A percentile compares a stretch with the other conserved stretches of the same genome.
These are phyloP conservation scores for Tetragonia tetragonoides DNA, from an alignment of 148 eudicot genomes.

Conservation along the genomic window DNA sequence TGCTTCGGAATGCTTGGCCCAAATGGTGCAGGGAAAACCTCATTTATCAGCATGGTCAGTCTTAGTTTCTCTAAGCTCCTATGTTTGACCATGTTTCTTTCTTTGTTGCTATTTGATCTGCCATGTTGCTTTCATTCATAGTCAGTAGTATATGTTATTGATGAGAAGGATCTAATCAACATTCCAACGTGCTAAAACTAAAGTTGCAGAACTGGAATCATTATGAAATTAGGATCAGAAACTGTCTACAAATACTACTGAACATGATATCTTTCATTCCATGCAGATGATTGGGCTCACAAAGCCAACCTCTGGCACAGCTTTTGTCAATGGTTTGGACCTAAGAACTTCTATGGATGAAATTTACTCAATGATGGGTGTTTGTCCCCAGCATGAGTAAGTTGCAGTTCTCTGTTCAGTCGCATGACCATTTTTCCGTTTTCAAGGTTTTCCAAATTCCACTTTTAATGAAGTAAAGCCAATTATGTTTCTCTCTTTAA, in stretches of 20 bases:
- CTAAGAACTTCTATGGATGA: slow-evolving; percentile 54
- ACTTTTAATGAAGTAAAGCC: not conserved
- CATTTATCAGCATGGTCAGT: slow-evolving; percentile 81
- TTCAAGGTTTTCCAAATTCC: not conserved
- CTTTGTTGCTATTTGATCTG: not conserved
- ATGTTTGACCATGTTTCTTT: not conserved
- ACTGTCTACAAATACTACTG: not conserved
- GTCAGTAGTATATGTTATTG: too few relatives aligned
- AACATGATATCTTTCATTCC: not conserved
- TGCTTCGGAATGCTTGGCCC: slow-evolving; percentile 93
- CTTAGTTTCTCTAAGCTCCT: not conserved
- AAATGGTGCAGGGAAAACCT: slow-evolving; percentile 85
- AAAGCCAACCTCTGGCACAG: slow-evolving; percentile 68
- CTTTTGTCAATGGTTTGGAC: slow-evolving; percentile 63
- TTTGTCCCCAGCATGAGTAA: slow-evolving; percentile 86
- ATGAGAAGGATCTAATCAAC: too few relatives aligned
- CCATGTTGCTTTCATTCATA: too few relatives aligned
- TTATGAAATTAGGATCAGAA: too few relatives aligned
- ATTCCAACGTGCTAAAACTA: too few relatives aligned
- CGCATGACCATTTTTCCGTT: not conserved
- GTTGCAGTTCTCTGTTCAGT: slow-evolving; percentile 18
- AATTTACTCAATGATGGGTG: slow-evolving; percentile 76
- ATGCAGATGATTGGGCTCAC: slow-evolving; percentile 74
- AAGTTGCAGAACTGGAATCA: too few relatives aligned
- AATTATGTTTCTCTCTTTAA: not conserved